Base-by-base conservation (phyloP, 176 grass and related monocot genomes). In the barley (Hordeum vulgare) region DNA sequence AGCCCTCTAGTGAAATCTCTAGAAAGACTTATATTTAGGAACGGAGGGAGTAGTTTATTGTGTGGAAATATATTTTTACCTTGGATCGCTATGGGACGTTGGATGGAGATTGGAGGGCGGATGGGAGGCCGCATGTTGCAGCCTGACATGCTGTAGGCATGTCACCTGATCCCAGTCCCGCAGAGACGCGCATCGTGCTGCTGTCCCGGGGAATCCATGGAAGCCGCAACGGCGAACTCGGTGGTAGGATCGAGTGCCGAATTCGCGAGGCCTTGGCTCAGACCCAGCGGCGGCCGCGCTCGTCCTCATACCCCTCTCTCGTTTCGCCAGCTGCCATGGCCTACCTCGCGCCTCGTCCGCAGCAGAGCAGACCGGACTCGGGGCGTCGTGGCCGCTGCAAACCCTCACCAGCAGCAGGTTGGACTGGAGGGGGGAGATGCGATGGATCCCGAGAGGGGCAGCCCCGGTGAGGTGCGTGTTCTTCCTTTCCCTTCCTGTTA, bases 381-480 rank as follows among this genome's bases (percentile, higher is more conserved):
- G 36, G 3, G 69, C 61, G 24, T 56, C 31, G 56, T 31, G 6
- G 21, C 56, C 12, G 11, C 51, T 6, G 69, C 76, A 60, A 45
- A 83, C 41, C 63, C 24, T 23, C 39, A 59, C 5, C 37, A 58
- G 82, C 61, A 35, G 37, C 61, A 18, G 71, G 39, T 42, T 18
- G 64, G 70, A 11, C 24, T 58, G 15, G 41, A 64, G 67, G 31
- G 61, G 0, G 67, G 18, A 1, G 65, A 57, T 5, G 75, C 20
- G 3, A 56, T 62, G 82, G 82, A 61, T 34, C 34, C 72, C 45
- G 57, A 77, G 58, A 88, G 89, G 63, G 84, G 35, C 65, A 91
- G 92, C 67, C 92, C 86, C 71, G 6, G 8, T 27, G 73, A 86
- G 88, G 88, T 90, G 3, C 5, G 7, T 71, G 11, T 26, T 63